phyloP scores from a whole-genome alignment of 2,329 filamentous ascomycete genomes.

The Ceratocystis cacaofunesta region DNA sequence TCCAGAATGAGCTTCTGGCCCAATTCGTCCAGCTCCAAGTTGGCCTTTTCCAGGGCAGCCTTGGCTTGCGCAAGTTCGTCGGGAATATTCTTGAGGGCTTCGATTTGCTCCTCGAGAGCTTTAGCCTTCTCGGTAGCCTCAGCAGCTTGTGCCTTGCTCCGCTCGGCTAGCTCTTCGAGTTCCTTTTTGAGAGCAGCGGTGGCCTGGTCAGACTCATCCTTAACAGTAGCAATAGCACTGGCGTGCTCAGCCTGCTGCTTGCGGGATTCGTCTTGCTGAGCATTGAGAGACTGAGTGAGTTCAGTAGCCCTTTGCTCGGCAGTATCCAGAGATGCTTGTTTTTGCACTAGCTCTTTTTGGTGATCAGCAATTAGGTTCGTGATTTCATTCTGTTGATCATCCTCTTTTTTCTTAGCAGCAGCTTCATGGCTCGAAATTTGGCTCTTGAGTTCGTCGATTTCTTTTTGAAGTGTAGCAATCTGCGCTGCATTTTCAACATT shows the following conservation, averaged over 20 bases:
- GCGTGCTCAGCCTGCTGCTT: conserved; percentile 5
- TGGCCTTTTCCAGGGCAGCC: conserved; percentile 13
- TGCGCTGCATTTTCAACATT: conserved; percentile 29
- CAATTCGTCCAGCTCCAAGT: conserved; percentile 32
- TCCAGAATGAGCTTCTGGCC: conserved; percentile 40
- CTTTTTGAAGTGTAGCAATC: conserved; percentile 35
- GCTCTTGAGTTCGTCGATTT: conserved; percentile 23
- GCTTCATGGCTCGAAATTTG: conserved; percentile 20
- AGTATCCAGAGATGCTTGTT: conserved; percentile 25
- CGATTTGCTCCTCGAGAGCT: conserved; percentile 39
- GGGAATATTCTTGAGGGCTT: conserved; percentile 34
- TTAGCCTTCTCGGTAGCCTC: conserved; percentile 26
- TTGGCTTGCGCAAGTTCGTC: conserved; percentile 7
- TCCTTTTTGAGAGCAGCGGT: conserved; percentile 22
- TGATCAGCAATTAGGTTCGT: conserved; percentile 14
- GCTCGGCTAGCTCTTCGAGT: conserved; percentile 10
- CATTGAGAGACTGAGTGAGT: conserved; percentile 19
- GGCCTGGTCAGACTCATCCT: conserved; percentile 18
- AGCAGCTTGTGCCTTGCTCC: conserved; percentile 6
- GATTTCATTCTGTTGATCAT: conserved; percentile 13
- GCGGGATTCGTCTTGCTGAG: not conserved
- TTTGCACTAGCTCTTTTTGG: conserved; percentile 14
- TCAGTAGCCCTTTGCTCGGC: conserved; percentile 24
- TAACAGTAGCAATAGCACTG: conserved; percentile 18
- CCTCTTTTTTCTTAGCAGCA: conserved; percentile 18